Evolutionary conservation across 2,329 filamentous ascomycete species (phyloP), one percentile per base, ranked within the genome.

Genomic region (Penicillium sclerotiorum): DNA sequence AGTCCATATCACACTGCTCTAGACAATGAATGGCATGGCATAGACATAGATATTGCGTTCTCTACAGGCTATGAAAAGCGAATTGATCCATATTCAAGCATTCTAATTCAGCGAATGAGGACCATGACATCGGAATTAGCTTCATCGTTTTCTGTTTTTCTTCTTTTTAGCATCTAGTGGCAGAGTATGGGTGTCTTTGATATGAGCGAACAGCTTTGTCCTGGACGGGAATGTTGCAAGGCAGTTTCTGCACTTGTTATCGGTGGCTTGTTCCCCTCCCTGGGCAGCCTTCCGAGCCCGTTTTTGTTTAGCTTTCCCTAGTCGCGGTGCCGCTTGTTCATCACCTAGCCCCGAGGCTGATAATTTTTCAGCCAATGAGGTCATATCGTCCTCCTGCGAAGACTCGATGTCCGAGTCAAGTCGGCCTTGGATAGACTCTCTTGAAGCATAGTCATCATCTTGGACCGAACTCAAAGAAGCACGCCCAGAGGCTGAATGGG

Each of bases 161-260:
- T n/a, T 11, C 33, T 36, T 36, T 2, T 22, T 32, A 22, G 42
- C 12, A 9, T 33, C 22, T 30, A 22, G 18, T 17, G 21, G 36
- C 35, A 83, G 81, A 5, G 86, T 87, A 72, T 94, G 89, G 8
- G 74, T 74, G 15, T 85, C 80, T 54, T 83, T 82, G 50, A 94
- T 78, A 68, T 95, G 90, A 45, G 81, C 76, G 66, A 93, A 93
- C 15, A 95, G 71, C 57, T 84, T 85, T 5, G 82, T 87, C 58
- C 84, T 86, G 1, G 87, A 90, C 0, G 81, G 83, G 73, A 97
- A 99, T 0, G 74, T 80, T 58, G 88, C 90, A 58, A 84, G 81
- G 70, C 94, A 97, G 4, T 85, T 82, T 2, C 87, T 81, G 66
- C 94, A 97, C 61, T 86, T 86, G 45, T 89, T 81, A 23, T 84